phyloP scores from a whole-genome alignment of 1,284 basidiomycete species.

The Mycosarcoma maydis region DNA sequence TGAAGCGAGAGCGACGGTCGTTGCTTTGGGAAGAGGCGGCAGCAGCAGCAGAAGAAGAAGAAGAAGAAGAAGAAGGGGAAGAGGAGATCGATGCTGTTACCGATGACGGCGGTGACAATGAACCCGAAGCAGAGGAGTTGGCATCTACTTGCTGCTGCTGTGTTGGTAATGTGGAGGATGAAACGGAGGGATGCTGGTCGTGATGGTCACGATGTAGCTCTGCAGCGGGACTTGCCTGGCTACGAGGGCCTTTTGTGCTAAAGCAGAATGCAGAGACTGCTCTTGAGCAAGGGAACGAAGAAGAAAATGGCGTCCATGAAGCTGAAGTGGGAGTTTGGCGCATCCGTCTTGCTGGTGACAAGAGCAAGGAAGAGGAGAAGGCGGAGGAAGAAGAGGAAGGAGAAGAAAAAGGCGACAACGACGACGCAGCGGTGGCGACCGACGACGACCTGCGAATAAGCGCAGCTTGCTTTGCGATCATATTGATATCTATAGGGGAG shows the following conservation, averaged over 20 bases:
- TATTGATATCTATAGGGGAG: no score
- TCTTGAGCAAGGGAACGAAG: not conserved
- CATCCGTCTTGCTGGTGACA: slow-evolving; percentile 17
- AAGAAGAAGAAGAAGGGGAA: slow-evolving; percentile 8
- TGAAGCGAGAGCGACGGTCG: slow-evolving; percentile 22
- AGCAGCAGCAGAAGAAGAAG: slow-evolving; percentile 5
- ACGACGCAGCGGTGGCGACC: slow-evolving; percentile 14
- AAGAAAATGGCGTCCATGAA: slow-evolving; percentile 3
- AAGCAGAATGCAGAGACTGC: slow-evolving; percentile 5
- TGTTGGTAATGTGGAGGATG: slow-evolving; percentile 14
- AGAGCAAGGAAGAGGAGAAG: not conserved
- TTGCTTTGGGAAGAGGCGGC: slow-evolving; percentile 18
- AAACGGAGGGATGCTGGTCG: slow-evolving; percentile 15
- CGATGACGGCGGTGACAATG: no score
- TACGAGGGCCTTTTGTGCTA: slow-evolving; percentile 26
- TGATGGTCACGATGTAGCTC: slow-evolving; percentile 33
- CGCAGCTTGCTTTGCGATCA: slow-evolving; percentile 37
- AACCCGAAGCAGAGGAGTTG: slow-evolving; percentile 4
- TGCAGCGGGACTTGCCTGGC: slow-evolving; percentile 38
- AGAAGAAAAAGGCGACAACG: no score
- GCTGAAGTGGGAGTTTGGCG: slow-evolving; percentile 6
- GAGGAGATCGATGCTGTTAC: no score
- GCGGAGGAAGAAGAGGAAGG: no score
- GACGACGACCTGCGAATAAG: slow-evolving; percentile 22
- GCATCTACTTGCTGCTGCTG: slow-evolving; percentile 5